These are phyloP conservation scores for Buxus sempervirens DNA, from an alignment of 164 flowering plant genomes.

Conservation along the genomic window DNA sequence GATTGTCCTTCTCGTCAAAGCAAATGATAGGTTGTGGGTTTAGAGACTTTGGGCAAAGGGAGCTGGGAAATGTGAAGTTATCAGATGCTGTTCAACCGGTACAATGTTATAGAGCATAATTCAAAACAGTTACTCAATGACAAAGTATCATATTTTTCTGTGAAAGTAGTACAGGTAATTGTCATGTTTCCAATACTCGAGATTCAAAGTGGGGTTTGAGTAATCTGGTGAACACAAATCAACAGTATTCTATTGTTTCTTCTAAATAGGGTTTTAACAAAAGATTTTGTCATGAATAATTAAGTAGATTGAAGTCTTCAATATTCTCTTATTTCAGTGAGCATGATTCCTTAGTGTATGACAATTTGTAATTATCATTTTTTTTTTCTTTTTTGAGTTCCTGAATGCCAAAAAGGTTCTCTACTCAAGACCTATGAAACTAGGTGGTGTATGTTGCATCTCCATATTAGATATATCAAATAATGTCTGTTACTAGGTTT, in stretches of 20 bases:
- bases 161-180: slow-evolving; percentile 57
- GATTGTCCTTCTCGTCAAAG: slow-evolving; percentile 18
- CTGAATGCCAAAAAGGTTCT: neutral
- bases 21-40: slow-evolving; percentile 48
- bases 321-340: neutral
- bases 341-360: neutral
- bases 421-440: neutral
- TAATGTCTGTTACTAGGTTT: neutral
- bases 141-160: slow-evolving; percentile 43
- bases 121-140: slow-evolving; percentile 44
- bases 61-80: slow-evolving; percentile 55
- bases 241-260: neutral
- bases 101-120: slow-evolving; percentile 41
- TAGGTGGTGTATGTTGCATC: neutral
- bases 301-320: neutral
- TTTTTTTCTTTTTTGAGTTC: neutral
- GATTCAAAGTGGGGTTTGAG: slow-evolving; percentile 25
- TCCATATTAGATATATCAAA: neutral
- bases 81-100: slow-evolving; percentile 63
- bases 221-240: slow-evolving; percentile 5
- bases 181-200: slow-evolving; percentile 26
- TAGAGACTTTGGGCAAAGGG: slow-evolving; percentile 62
- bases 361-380: neutral
- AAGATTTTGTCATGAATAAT: neutral
- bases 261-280: no score